A percentile compares a stretch with the other conserved stretches of the same genome.
phyloP scores from a whole-genome alignment of 1,284 basidiomycete genomes.

The Ganoderma boninense region DNA sequence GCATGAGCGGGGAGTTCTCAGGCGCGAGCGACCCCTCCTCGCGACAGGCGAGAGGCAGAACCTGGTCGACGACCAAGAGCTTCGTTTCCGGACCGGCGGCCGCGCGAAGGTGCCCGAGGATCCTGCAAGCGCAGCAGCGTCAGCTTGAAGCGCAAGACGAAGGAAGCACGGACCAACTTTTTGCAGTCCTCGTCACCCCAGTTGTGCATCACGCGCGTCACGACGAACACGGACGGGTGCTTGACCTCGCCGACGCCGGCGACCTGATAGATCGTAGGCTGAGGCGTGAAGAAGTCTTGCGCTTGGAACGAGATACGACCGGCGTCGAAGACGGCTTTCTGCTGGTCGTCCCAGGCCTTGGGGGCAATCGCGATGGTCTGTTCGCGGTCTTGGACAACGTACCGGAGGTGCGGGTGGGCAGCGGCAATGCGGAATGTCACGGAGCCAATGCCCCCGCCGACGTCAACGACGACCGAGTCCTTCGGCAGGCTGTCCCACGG shows the following conservation, averaged over 20 bases:
- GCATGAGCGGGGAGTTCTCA: conserved; percentile 16
- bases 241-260: neutral
- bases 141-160: neutral
- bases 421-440: conserved; percentile 70
- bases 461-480: conserved; percentile 66
- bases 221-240: conserved; percentile 59
- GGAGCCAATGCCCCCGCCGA: conserved; percentile 79
- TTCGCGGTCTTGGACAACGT: conserved; percentile 72
- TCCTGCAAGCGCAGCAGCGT: conserved; percentile 28
- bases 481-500: conserved; percentile 66
- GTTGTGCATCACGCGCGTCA: conserved; percentile 76
- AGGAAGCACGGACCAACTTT: conserved; percentile 10
- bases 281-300: conserved; percentile 71
- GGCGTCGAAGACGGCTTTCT: conserved; percentile 26
- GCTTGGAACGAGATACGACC: conserved; percentile 44
- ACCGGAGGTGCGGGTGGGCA: conserved; percentile 59
- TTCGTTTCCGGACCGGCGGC: conserved; percentile 54
- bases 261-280: conserved; percentile 12
- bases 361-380: conserved; percentile 67
- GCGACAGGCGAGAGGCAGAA: conserved; percentile 24
- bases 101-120: conserved; percentile 44
- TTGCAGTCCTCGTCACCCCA: conserved; percentile 62
- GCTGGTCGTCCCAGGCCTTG: neutral
- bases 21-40: conserved; percentile 20
- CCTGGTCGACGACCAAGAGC: conserved; percentile 65